Evolutionary conservation across 2,329 filamentous ascomycete genomes (phyloP).

Genomic region (Colletotrichum ledebouriae): DNA sequence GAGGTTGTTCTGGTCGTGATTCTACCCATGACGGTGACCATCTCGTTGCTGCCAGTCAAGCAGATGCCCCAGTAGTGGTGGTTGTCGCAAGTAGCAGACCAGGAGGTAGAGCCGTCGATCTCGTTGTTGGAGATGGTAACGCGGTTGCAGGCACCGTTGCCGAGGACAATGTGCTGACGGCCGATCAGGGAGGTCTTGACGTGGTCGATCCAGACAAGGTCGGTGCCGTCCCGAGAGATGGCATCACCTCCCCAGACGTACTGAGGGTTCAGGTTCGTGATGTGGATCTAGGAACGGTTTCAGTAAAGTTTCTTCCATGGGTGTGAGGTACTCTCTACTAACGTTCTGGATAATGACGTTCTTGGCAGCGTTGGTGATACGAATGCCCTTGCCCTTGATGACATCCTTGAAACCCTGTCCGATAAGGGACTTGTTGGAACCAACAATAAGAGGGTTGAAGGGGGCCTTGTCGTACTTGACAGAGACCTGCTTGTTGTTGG

Average conservation of each 20-base stretch:
- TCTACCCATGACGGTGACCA: slow-evolving; percentile 65
- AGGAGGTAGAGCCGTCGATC: slow-evolving; percentile 67
- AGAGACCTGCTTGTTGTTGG: slow-evolving; percentile 47
- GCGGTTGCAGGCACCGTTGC: slow-evolving; percentile 64
- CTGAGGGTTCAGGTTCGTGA: slow-evolving; percentile 68
- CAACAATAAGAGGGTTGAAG: slow-evolving; percentile 63
- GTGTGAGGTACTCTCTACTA: background rate
- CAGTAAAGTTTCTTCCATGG: background rate
- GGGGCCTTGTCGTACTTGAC: slow-evolving; percentile 65
- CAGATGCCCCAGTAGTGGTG: slow-evolving; percentile 73
- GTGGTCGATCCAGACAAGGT: slow-evolving; percentile 66
- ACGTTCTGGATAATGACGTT: slow-evolving; percentile 72
- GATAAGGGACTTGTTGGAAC: slow-evolving; percentile 70
- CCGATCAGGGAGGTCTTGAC: slow-evolving; percentile 70
- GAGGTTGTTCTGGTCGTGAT: no score
- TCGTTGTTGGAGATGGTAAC: slow-evolving; percentile 73
- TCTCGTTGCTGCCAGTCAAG: slow-evolving; percentile 67
- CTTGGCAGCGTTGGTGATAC: slow-evolving; percentile 58
- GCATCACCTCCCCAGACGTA: slow-evolving; percentile 73
- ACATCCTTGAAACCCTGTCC: slow-evolving; percentile 66
- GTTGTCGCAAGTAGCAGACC: slow-evolving; percentile 69
- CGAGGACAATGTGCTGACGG: slow-evolving; percentile 72
- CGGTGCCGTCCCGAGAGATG: slow-evolving; percentile 64
- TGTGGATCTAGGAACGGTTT: slow-evolving; percentile 47
- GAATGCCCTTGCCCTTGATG: slow-evolving; percentile 70